Conservation (phyloP, 2,329 filamentous ascomycete genomes). For the Hypoxylon sp. region DNA sequence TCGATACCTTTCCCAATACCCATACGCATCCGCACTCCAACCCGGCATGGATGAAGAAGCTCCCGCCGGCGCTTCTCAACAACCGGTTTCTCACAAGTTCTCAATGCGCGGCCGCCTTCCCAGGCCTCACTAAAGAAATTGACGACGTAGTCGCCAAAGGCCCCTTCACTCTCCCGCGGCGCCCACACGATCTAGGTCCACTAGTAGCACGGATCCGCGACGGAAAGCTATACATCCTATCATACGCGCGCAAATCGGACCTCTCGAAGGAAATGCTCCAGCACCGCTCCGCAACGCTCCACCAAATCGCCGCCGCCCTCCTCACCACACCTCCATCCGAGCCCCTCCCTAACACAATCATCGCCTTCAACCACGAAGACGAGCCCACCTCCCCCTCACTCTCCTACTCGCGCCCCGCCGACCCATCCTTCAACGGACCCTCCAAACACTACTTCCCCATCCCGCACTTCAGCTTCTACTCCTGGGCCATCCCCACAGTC, state of each 20-base stretch:
- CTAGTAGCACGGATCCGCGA: constrained; percentile 59
- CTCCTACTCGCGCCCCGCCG: constrained; percentile 62
- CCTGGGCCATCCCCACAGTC: constrained; percentile 66
- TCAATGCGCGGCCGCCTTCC: constrained; percentile 61
- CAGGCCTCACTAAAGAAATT: constrained; percentile 62
- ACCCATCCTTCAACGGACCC: constrained; percentile 51
- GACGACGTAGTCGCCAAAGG: constrained; percentile 60
- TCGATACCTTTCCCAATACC: constrained; percentile 30
- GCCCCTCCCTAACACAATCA: constrained; percentile 63
- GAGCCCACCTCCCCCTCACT: constrained; percentile 60
- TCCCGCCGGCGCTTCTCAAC: constrained; percentile 46
- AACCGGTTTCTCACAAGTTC: constrained; percentile 58
- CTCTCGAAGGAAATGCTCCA: constrained; percentile 61
- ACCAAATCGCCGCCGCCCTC: constrained; percentile 67
- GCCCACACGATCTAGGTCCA: constrained; percentile 57
- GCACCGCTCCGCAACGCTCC: constrained; percentile 65
- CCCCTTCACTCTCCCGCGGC: constrained; percentile 57
- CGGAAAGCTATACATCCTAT: constrained; percentile 61
- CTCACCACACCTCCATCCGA: constrained; percentile 60
- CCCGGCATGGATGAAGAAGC: constrained; percentile 13
- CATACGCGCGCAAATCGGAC: constrained; percentile 56
- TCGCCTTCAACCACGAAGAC: constrained; percentile 67
- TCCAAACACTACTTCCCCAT: constrained; percentile 61
- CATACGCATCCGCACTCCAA: constrained; percentile 8
- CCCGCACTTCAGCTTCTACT: constrained; percentile 69